Percentiles rank a stretch among this genome's conserved stretches.
phyloP scores from a whole-genome alignment of 1,284 basidiomycete genomes.

The Neolentinus lepideus region DNA sequence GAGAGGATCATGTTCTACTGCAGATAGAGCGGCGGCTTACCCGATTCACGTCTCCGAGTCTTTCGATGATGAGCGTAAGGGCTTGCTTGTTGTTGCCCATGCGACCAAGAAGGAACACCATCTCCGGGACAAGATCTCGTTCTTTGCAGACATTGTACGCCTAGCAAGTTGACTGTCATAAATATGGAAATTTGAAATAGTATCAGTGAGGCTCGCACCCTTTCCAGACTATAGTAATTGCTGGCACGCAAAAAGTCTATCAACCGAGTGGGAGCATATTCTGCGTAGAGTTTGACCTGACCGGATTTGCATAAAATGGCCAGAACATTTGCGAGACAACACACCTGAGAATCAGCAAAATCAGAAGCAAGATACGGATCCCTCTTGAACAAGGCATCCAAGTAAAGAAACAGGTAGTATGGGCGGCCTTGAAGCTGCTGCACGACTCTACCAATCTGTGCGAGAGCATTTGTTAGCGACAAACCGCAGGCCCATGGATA shows the following conservation, averaged over 20 bases:
- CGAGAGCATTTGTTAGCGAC: not conserved
- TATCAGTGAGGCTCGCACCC: conserved; percentile 33
- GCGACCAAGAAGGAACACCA: conserved; percentile 95
- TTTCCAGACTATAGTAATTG: conserved; percentile 88
- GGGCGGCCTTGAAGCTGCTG: conserved; percentile 77
- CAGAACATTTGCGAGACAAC: conserved; percentile 3
- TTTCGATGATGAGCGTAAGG: conserved; percentile 90
- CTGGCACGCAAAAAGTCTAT: conserved; percentile 91
- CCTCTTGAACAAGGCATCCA: conserved; percentile 85
- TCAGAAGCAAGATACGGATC: conserved; percentile 78
- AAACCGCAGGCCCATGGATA: too few relatives aligned
- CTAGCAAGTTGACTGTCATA: conserved; percentile 27
- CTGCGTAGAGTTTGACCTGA: conserved; percentile 86
- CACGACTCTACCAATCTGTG: conserved; percentile 81
- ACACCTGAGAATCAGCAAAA: conserved; percentile 81
- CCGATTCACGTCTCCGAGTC: conserved; percentile 87
- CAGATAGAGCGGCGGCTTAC: conserved; percentile 42
- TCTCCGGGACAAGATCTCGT: conserved; percentile 87
- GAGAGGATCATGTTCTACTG: too few relatives aligned
- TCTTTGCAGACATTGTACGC: conserved; percentile 86
- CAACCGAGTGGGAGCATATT: conserved; percentile 73
- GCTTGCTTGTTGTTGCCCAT: conserved; percentile 98
- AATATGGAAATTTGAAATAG: not conserved
- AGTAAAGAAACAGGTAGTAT: conserved; percentile 87
- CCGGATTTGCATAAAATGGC: not conserved